Base-by-base conservation (phyloP, 257 asterid species). In the Nicotiana obtusifolia region DNA sequence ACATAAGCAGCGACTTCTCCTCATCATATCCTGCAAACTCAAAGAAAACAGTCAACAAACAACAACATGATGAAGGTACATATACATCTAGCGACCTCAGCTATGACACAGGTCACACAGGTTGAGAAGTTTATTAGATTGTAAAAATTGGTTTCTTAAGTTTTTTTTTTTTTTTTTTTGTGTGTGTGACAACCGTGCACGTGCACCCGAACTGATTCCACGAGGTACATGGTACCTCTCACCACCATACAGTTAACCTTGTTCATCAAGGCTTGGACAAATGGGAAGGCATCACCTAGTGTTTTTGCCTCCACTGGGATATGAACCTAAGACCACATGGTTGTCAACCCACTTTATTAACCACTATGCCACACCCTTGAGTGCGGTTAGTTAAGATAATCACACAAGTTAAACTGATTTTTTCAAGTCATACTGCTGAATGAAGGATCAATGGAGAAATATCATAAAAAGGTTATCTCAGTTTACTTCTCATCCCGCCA, bases 1-100 rank as follows among this genome's bases (percentile, higher is more conserved):
- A 94, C 97, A 95, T 90, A 73, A 95, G 95, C 80, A 91, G 95
- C 22, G 97, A 90, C 84, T 92, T 95, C 89, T 94, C 97, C 16
- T 93, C 97, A 35, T 93, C 96, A 81, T 91, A 95, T 78, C 97
- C 99, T 94, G 97, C 66, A 86, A 83, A 83, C 77, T 17, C 78
- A 30, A 75, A 15, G 80, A 76, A 65, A 82, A 64, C 65, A 26
- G 52, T 71, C 60, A 28, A 64, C 44, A 52, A 37, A 52, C 76
- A 33, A 47, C 35, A 47, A 14, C 47, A 56, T 15, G 41, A 41
- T 79, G 56, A 62, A 11, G 60, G 64, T 16, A 41, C 15, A 17
- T 53, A 37, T 9, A 20, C 60, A 78, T 10, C 26, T 24, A 35
- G 33, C n/a, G 1, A 28, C 35, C 60, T 19, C 44, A 73, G 61